Base-by-base conservation (phyloP, 495 filamentous ascomycete genomes). In the Penicillium canariense region DNA sequence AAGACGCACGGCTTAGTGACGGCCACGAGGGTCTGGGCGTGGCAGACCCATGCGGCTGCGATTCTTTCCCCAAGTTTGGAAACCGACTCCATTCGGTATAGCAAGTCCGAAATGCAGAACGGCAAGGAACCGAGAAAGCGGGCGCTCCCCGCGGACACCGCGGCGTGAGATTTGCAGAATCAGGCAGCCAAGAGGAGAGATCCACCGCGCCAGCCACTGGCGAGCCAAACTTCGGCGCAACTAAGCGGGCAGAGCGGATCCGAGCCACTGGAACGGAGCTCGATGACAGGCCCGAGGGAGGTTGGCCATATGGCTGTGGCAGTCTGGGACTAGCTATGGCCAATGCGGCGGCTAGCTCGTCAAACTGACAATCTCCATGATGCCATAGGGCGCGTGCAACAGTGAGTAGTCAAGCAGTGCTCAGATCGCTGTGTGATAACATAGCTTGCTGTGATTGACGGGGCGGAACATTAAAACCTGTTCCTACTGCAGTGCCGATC, bases 181-280 rank as follows among this genome's bases (percentile, higher is more conserved):
- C 9, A 17, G 63, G 63, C 53, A 66, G 56, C 56, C 60, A 60
- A 63, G 63, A 48, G 52, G 63, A 61, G 45, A 50, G 50, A 27
- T 61, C 61, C 61, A 65, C 58, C 8, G 18, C 9, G 14, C 20
- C 36, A 34, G 11, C 48, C 48, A 50, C 35, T 42, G 23, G 17
- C 14, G 26, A 40, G 48, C 35, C 34, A 50, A 18, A 31, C 31
- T 38, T 38, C 34, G 28, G 39, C 31, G 25, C 14, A 40, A 28
- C 28, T 39, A 15, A 42, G 45, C 42, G 32, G 23, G 15, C 4
- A 51, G n/a, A 28, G 36, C 34, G 36, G 48, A 38, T 51, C 48
- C 17, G 36, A 44, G 23, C 42, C 42, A 39, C 23, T 44, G 22
- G 5, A 43, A 7, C 39, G 2, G n/a, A 3, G 12, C 15, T 7